phyloP scores from a whole-genome alignment of 1,284 basidiomycete genomes.

The Bondarzewia mesenterica region DNA sequence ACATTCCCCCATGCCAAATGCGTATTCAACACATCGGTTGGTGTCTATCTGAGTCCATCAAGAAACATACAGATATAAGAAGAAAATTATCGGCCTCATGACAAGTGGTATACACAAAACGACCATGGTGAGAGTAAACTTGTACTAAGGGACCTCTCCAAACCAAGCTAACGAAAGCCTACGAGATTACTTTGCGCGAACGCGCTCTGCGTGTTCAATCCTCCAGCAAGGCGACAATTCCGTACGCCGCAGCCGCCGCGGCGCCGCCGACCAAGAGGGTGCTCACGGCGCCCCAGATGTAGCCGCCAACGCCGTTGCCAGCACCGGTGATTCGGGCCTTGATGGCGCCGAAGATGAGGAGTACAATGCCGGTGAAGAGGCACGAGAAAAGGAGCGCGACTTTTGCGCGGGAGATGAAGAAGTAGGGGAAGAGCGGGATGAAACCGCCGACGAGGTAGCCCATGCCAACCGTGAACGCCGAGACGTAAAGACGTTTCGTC shows the following conservation, averaged over 20 bases:
- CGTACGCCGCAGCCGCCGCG: constrained; percentile 86
- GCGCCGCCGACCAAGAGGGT: constrained; percentile 88
- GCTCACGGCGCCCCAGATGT: constrained; percentile 79
- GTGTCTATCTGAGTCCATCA: too few relatives aligned
- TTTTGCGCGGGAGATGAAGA: constrained; percentile 58
- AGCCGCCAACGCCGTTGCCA: constrained; percentile 43
- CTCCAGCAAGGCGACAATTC: constrained; percentile 76
- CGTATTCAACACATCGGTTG: too few relatives aligned
- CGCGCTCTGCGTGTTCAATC: too few relatives aligned
- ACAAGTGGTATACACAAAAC: too few relatives aligned
- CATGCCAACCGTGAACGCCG: constrained; percentile 88
- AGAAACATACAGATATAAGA: too few relatives aligned
- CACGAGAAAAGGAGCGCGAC: constrained; percentile 67
- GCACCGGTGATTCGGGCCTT: constrained; percentile 89
- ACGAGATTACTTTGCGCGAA: too few relatives aligned
- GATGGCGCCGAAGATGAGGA: constrained; percentile 84
- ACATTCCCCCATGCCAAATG: too few relatives aligned
- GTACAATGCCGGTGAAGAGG: constrained; percentile 74
- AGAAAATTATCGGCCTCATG: too few relatives aligned
- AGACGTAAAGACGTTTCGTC: constrained; percentile 51
- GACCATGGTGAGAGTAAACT: too few relatives aligned
- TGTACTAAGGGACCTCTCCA: too few relatives aligned
- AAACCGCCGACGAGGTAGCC: constrained; percentile 83
- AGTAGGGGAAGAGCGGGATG: constrained; percentile 87
- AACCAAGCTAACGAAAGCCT: too few relatives aligned